Conservation (phyloP, 2,329 filamentous ascomycete genomes). For the Didymella pomorum region DNA sequence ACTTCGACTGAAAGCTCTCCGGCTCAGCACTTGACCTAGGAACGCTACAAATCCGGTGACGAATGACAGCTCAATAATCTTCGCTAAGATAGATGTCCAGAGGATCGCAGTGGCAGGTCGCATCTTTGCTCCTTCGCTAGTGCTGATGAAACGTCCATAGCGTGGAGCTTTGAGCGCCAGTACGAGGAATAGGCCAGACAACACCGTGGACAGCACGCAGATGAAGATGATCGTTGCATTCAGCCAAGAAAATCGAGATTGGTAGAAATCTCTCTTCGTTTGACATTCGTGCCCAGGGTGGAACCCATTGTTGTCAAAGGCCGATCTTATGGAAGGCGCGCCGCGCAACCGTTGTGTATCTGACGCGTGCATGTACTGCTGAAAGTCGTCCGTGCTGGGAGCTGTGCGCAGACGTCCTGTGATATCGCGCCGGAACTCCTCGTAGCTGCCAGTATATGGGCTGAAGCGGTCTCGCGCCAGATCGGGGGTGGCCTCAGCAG, state of each 20-base stretch:
- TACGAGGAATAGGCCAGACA: conserved; percentile 72
- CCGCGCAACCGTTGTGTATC: conserved; percentile 36
- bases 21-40: conserved; percentile 76
- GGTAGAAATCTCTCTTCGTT: conserved; percentile 50
- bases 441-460: conserved; percentile 39
- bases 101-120: conserved; percentile 71
- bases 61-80: conserved; percentile 79
- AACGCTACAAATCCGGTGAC: conserved; percentile 79
- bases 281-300: conserved; percentile 49
- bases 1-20: conserved; percentile 67
- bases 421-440: conserved; percentile 39
- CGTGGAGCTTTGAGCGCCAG: conserved; percentile 69
- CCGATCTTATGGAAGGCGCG: conserved; percentile 45
- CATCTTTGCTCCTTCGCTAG: conserved; percentile 58
- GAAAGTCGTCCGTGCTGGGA: conserved; percentile 39
- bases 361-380: conserved; percentile 38
- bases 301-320: conserved; percentile 48
- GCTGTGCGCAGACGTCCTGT: conserved; percentile 30
- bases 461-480: conserved; percentile 44
- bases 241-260: conserved; percentile 58
- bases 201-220: conserved; percentile 69
- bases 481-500: conserved; percentile 44
- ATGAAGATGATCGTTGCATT: conserved; percentile 52
- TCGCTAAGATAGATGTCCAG: conserved; percentile 74
- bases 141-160: conserved; percentile 65